Conservation (phyloP, 2,329 filamentous ascomycete genomes). For the Alternaria viburni region DNA sequence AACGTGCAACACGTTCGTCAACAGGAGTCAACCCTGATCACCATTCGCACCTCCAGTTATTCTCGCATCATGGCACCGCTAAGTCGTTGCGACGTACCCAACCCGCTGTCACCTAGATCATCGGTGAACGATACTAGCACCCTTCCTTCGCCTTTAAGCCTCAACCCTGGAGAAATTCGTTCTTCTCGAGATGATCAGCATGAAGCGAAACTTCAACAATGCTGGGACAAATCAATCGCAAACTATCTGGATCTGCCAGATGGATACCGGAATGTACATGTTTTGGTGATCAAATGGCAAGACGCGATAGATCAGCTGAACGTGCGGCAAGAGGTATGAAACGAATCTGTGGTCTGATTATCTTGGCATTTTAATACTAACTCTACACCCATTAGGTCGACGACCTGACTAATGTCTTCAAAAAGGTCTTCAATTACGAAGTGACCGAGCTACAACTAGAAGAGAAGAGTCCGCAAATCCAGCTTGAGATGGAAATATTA, state of each 20-base stretch:
- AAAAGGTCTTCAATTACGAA: not conserved
- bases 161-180: not conserved
- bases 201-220: constrained; percentile 2
- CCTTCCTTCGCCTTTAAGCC: not conserved
- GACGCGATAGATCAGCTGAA: constrained; percentile 12
- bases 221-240: constrained; percentile 13
- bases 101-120: not conserved
- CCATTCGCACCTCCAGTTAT: not conserved
- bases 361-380: not conserved
- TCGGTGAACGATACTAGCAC: not conserved
- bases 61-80: not conserved
- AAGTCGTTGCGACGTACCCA: not conserved
- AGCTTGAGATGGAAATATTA: not conserved
- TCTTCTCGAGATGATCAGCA: not conserved
- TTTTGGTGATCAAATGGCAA: constrained; percentile 18
- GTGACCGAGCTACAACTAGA: not conserved
- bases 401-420: not conserved
- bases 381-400: not conserved
- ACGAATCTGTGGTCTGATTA: fast-evolving
- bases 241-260: constrained; percentile 12
- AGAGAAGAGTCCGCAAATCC: not conserved
- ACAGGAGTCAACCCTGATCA: not conserved
- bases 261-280: constrained; percentile 16
- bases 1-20: not conserved
- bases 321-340: not conserved